Base-by-base conservation (phyloP, 2,329 filamentous ascomycete genomes). In the Trichoderma aggressivum region DNA sequence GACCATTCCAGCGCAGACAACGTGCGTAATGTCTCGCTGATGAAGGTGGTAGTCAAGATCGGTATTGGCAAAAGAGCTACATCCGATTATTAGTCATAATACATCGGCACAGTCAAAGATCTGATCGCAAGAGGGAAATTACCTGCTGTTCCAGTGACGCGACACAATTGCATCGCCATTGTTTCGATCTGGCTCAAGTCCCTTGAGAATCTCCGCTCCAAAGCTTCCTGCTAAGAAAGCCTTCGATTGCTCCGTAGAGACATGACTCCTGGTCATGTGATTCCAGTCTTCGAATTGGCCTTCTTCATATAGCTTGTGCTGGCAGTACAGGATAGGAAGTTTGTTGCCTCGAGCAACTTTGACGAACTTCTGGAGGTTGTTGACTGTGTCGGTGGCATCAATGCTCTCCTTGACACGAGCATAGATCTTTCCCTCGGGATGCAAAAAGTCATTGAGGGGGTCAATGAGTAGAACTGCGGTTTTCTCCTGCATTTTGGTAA, bases 361-460 rank as follows among this genome's bases (percentile, higher is more conserved):
- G 8, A 74, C 61, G 12, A 74, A 34, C 21, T 56, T 39, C 39
- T 72, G 68, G 34, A 71, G 28, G 59, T 74, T 36, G 26, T 70
- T 70, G 14, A 73, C 55, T 2, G 72, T 72, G 28, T 66, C 64
- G 18, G 63, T 60, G 5, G 72, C 70, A 6, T 72, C 47, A 5
- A 73, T 60, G 18, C 70, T 72, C 3, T 32, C 70, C 7, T 70
- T 65, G 36, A 73, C 59, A 11, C 4, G 11, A n/a, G 68, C 24
- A 28, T 30, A 59, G 16, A 74, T 11, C 16, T 74, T 75, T 34
- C 74, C 74, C 0, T 74, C 58, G 2, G 73, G 65, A 14, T 75
- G 74, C 14, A 75, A 26, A 39, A 74, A 75, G 7, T 75, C 74
- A 60, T 75, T 75, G 43, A 73, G 73, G 14, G 72, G 73, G 43